Base-by-base conservation (phyloP, 805 yeast species). In the Metschnikowia sp. region DNA sequence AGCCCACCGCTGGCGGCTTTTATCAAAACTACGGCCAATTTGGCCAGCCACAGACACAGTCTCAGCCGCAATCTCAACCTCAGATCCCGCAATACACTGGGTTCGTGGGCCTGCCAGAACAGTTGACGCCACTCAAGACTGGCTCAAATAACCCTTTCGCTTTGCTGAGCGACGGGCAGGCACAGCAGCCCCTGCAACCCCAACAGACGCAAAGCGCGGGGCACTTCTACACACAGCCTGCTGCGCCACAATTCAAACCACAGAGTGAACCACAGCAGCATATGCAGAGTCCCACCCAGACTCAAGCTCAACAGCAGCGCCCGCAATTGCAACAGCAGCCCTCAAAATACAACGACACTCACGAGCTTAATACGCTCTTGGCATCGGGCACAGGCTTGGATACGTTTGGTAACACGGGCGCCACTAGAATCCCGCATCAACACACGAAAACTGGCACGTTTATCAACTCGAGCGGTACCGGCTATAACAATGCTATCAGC, bases 321-420 rank as follows among this genome's bases (percentile, higher is more conserved):
- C 61, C 58, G 9, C 61, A 26, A 65, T 65, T 53, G 55, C 57
- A 43, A 11, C 51, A 43, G 34, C 50, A 44, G n/a, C 52, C 51
- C 60, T 70, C 76, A 11, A 64, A 63, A 50, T 69, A 56, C 54
- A 66, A 69, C 51, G 75, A 72, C 42, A 59, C 67, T 68, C 79
- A 75, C 73, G 91, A 87, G 50, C 77, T 92, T 61, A 90, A 90
- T 69, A 77, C 79, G 45, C 74, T 91, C 45, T 72, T 92, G 54
- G 88, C 94, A 10, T 79, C 82, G 38, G 97, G 96, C 29, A 88
- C 96, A 0, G 97, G 96, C 31, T 74, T 89, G 48, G 99, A 91
- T 69, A 91, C 97, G 0, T 94, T 88, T 65, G 96, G 96, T 63
- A 89, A 88, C 66, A 82, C 86, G 13, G 96, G 96, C 45, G 84